These are phyloP conservation scores for Chrysosporium keratinophilum DNA, from an alignment of 2,329 filamentous ascomycete genomes.

Conservation along the genomic window DNA sequence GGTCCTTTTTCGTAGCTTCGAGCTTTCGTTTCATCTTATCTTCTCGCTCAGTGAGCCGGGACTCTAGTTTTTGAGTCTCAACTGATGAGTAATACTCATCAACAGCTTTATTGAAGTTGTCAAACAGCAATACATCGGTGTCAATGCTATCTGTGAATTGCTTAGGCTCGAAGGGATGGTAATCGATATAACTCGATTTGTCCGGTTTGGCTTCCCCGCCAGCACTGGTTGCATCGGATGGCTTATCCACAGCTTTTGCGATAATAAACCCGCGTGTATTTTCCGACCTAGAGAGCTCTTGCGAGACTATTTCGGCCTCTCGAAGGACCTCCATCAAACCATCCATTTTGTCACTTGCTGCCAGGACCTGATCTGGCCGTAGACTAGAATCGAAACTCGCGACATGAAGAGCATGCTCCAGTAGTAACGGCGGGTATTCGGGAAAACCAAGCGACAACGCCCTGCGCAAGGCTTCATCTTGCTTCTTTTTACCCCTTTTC, in stretches of 20 bases:
- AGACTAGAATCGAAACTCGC: slow-evolving; percentile 58
- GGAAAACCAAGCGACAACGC: slow-evolving; percentile 74
- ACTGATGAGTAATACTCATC: slow-evolving; percentile 97
- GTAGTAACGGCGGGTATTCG: slow-evolving; percentile 74
- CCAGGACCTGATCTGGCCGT: slow-evolving; percentile 59
- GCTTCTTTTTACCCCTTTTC: slow-evolving; percentile 65
- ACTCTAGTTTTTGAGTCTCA: slow-evolving; percentile 85
- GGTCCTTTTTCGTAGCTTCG: slow-evolving; percentile 72
- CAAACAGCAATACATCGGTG: slow-evolving; percentile 62
- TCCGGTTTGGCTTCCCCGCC: slow-evolving; percentile 24
- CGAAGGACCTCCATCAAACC: slow-evolving; percentile 58
- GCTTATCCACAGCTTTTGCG: slow-evolving; percentile 47
- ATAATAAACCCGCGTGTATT: slow-evolving; percentile 77
- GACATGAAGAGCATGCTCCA: slow-evolving; percentile 72
- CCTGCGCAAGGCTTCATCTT: slow-evolving; percentile 64
- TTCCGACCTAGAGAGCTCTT: slow-evolving; percentile 56
- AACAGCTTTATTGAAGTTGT: slow-evolving; percentile 83
- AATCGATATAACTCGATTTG: slow-evolving; percentile 63
- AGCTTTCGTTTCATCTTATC: slow-evolving; percentile 71
- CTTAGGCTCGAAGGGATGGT: slow-evolving; percentile 78
- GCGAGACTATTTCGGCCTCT: slow-evolving; percentile 59
- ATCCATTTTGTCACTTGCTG: slow-evolving; percentile 53
- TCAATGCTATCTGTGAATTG: slow-evolving; percentile 62
- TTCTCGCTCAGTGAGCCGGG: slow-evolving; percentile 69
- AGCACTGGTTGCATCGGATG: slow-evolving; percentile 30